These are phyloP conservation scores for Suillus clintonianus DNA, from an alignment of 768 basidiomycete species.

Conservation along the genomic window DNA sequence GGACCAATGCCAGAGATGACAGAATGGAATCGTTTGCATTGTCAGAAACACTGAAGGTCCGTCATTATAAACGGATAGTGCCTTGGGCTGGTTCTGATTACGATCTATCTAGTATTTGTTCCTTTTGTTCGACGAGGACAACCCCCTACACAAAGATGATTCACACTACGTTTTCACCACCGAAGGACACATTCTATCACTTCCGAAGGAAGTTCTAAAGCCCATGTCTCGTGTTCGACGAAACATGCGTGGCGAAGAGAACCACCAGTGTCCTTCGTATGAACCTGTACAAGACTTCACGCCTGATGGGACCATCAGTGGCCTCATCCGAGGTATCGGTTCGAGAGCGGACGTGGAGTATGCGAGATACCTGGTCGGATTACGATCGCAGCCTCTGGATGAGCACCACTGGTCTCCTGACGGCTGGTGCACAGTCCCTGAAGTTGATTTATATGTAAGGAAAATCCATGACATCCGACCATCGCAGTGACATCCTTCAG, in stretches of 20 bases:
- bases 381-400: constrained; percentile 50
- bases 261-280: constrained; percentile 77
- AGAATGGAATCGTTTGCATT: constrained; percentile 98
- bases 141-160: constrained; percentile 70
- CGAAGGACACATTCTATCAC: constrained; percentile 85
- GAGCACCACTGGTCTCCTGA: constrained; percentile 60
- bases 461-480: constrained; percentile 14
- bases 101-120: constrained; percentile 73
- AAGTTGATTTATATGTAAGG: constrained; percentile 67
- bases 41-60: constrained; percentile 88
- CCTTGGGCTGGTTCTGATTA: constrained; percentile 9
- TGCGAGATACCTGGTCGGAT: constrained; percentile 67
- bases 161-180: constrained; percentile 93
- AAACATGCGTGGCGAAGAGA: constrained; percentile 62
- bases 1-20: constrained; percentile 78
- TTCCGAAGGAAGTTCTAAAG: constrained; percentile 56
- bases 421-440: constrained; percentile 78
- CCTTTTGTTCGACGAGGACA: constrained; percentile 87
- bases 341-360: constrained; percentile 80
- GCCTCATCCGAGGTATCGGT: constrained; percentile 69
- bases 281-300: constrained; percentile 39
- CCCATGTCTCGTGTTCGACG: constrained; percentile 60
- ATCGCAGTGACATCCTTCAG: constrained; percentile 6
- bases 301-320: constrained; percentile 35
- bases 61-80: neutral